Evolutionary conservation across 352 stramenopile species (phyloP).

Genomic region (Globisporangium paddicum): DNA sequence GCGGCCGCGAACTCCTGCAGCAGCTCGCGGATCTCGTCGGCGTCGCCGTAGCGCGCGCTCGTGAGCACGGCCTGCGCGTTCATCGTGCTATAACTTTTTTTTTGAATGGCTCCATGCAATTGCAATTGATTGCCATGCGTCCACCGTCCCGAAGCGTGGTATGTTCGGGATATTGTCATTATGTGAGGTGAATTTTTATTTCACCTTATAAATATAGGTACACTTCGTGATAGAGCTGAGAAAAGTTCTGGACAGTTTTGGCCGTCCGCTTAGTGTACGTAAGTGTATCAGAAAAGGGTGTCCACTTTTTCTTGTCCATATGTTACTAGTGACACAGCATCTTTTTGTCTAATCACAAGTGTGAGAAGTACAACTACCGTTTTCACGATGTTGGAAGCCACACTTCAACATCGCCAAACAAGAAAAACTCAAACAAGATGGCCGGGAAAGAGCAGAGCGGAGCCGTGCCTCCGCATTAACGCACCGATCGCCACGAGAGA

Average conservation of each 20-base stretch:
- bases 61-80: constrained; percentile 55
- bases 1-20: constrained; percentile 19
- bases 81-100: constrained; percentile 1
- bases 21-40: constrained; percentile 48
- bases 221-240: no score
- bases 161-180: no score
- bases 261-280: no score
- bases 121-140: background rate
- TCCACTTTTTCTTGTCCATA: no score
- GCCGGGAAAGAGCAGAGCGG: background rate
- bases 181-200: no score
- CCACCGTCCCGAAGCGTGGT: background rate
- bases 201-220: no score
- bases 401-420: background rate
- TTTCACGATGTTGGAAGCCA: background rate
- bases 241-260: no score
- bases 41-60: constrained; percentile 70
- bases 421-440: background rate
- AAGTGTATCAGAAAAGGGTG: no score
- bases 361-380: no score
- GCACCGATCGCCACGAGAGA: background rate
- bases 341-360: background rate
- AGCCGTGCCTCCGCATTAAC: background rate
- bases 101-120: constrained; percentile 5
- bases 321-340: background rate